Base-by-base conservation (phyloP, 169 alveolate genomes). In the Plasmodium sp. region DNA sequence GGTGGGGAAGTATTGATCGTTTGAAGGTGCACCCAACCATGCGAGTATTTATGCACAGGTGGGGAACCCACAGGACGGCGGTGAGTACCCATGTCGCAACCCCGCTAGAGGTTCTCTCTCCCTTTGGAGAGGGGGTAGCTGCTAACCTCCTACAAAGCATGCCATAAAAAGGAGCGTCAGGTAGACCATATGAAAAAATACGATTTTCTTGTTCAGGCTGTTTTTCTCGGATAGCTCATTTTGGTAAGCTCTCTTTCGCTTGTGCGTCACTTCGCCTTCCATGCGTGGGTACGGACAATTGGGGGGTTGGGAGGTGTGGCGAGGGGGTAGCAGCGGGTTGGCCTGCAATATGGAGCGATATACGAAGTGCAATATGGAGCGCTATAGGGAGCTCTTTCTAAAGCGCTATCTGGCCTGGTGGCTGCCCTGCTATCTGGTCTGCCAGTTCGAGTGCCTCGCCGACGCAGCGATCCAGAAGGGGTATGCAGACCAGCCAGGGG, bases 71-170 rank as follows among this genome's bases (percentile, higher is more conserved):
- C 16, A 51, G 22, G 27, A 51, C 1, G 62, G 27, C 62, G 7
- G 62, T 12, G 62, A 12, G 22, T 51, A 51, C 22, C 18, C 62
- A 12, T 51, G 62, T 3, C 27, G 22, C 62, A 51, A 51, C 18
- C 39, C 77, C 39, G 16, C 39, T 67, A 58, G 7, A 27, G 77
- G 4, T 1, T 2, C 18, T 27, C 77, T 22, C 39, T 10, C 77
- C 77, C 39, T 67, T 27, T 22, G 27, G 27, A 22, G 27, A 22
- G 39, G 39, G 4, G 77, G 5, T 0, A 22, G 12, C 39, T 67
- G n/a, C 43, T 16, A 16, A 86, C 93, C 93, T 86, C 93, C 93
- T 67, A 86, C 22, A 86, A 86, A 86, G 33, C 93, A 86, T 54
- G 81, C 72, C 14, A 86, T 31, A 79, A 86, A 86, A 18, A 79